Conservation (phyloP, 495 filamentous ascomycete genomes). For the Xylaria bambusicola region DNA sequence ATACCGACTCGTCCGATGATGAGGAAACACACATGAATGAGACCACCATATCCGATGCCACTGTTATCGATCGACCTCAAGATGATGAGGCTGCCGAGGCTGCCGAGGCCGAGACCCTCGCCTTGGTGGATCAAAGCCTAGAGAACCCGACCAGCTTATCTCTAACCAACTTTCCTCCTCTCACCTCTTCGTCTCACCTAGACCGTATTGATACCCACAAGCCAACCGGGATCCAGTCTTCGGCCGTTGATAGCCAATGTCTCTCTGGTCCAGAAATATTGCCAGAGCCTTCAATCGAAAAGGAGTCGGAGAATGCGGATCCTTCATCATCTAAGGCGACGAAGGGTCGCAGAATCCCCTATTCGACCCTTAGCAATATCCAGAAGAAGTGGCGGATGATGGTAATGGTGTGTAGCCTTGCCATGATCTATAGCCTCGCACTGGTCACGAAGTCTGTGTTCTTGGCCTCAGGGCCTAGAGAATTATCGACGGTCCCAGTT, state of each 20-base stretch:
- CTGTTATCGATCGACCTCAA: constrained; percentile 34
- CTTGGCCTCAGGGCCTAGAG: constrained; percentile 19
- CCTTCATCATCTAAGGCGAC: neutral
- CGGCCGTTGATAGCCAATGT: neutral
- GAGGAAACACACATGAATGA: constrained; percentile 36
- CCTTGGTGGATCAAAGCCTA: constrained; percentile 26
- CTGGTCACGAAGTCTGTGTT: constrained; percentile 25
- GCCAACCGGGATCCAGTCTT: neutral
- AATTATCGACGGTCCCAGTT: constrained; percentile 34
- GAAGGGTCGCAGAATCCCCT: neutral
- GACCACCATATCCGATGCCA: constrained; percentile 23
- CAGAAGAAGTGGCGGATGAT: constrained; percentile 19
- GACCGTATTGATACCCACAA: constrained; percentile 20
- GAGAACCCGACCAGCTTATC: constrained; percentile 34
- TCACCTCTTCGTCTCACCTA: constrained; percentile 14
- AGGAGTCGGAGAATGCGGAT: neutral
- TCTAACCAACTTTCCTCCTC: constrained; percentile 21
- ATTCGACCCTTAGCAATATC: constrained; percentile 5
- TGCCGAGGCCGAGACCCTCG: constrained; percentile 37
- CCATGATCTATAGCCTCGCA: constrained; percentile 25
- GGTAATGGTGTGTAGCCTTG: constrained; percentile 23
- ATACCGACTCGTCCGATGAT: constrained; percentile 38
- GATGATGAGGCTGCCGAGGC: too few species aligned
- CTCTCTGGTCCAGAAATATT: neutral
- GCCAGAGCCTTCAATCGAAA: neutral